Evolutionary conservation across 2,329 filamentous ascomycete genomes (phyloP), one percentile per base, ranked within the genome.

Genomic region (Fusarium goolgardi): DNA sequence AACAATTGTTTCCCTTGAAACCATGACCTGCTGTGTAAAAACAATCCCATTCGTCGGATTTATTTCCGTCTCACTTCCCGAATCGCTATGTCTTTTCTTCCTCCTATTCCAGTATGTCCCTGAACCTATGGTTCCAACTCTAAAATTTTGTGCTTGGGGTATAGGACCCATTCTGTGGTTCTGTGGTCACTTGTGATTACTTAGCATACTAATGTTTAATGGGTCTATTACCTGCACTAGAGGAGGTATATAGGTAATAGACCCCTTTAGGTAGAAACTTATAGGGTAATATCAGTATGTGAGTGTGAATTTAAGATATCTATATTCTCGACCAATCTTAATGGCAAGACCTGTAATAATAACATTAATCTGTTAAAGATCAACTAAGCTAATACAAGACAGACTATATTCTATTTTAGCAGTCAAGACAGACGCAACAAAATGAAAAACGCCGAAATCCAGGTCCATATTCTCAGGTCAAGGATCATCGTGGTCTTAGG

Each of bases 21-120:
- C 32, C 15, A 11, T 41, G 1, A 58, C 7, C 2, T 49, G 18
- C 1, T 49, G 27, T 20, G 41, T 18, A 2, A 58, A n/a, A 1
- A 34, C 10, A 1, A 21, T 34, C n/a, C 53, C n/a, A 25, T 35
- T 41, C 5, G 49, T 59, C 6, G n/a, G 31, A 4, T 59, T 59
- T 1, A 59, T 16, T 2, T 59, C 54, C 8, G 20, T 50, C 5
- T 59, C 54, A 2, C 56, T 59, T 3, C 54, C 56, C 2, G 54
- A 25, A 4, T 15, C 11, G 8, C 34, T 50, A 3, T 25, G 10
- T 2, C 8, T n/a, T 1, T 1, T 50, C 11, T 20, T 43, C 4
- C 41, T 59, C 12, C 35, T 46, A 3, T 20, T 45, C 57, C 57
- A 51, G 13, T 51, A 59, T 5, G 18, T 1, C 9, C 43, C 54